Conservation (phyloP, 768 basidiomycete genomes). For the Naganishia antarctica region DNA sequence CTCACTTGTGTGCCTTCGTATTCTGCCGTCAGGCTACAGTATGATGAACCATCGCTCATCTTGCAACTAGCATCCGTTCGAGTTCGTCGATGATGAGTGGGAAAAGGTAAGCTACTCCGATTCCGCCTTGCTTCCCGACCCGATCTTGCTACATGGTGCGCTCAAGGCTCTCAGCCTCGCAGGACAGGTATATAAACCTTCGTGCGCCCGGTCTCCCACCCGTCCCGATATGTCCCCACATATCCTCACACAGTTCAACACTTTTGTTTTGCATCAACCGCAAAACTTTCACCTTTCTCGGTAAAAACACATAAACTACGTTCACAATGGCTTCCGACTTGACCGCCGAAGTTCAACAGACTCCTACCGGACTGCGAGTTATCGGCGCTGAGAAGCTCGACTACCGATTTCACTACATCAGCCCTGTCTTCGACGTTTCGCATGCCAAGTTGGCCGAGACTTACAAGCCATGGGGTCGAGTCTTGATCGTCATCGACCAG, state of each 20-base stretch:
- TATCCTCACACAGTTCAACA: conserved; percentile 1
- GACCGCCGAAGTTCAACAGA: conserved; percentile 42
- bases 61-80: not conserved
- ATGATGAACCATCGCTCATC: not conserved
- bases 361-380: conserved; percentile 39
- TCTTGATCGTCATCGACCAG: conserved; percentile 48
- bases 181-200: not conserved
- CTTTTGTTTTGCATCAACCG: conserved; percentile 16
- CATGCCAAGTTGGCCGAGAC: conserved; percentile 45
- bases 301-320: conserved; percentile 2
- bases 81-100: conserved; percentile 6
- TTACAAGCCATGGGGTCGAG: conserved; percentile 48
- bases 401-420: conserved; percentile 47
- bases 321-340: conserved; percentile 39
- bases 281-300: not conserved
- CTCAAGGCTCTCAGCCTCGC: not conserved
- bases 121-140: not conserved
- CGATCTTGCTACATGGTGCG: not conserved
- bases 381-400: conserved; percentile 47
- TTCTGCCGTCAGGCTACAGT: conserved; percentile 8
- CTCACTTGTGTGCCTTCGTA: not conserved
- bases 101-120: not conserved
- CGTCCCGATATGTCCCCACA: too few species aligned
- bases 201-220: too few species aligned
- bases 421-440: conserved; percentile 45